These are phyloP conservation scores for Pichia ethanolica DNA, from an alignment of 805 yeast genomes.

Conservation along the genomic window DNA sequence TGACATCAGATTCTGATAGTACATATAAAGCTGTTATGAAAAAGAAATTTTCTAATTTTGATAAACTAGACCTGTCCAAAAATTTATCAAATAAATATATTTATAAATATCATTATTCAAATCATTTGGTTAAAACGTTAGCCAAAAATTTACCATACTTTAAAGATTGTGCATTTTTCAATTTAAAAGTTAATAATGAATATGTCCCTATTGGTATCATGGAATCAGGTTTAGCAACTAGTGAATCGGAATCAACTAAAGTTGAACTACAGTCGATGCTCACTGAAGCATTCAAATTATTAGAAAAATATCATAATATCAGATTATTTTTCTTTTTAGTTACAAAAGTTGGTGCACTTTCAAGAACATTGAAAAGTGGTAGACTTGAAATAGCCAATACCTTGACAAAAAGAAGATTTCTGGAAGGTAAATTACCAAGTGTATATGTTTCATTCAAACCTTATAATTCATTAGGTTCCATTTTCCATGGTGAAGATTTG, in stretches of 20 bases:
- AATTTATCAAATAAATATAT: slow-evolving; percentile 8
- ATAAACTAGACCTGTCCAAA: slow-evolving; percentile 2
- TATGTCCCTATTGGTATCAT: slow-evolving; percentile 78
- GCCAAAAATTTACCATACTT: slow-evolving; percentile 75
- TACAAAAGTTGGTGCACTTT: slow-evolving; percentile 72
- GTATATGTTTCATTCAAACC: slow-evolving; percentile 76
- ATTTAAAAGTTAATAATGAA: slow-evolving; percentile 69
- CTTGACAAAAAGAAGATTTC: slow-evolving; percentile 69
- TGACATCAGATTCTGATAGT: slow-evolving; percentile 1
- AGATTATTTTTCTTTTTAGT: slow-evolving; percentile 76
- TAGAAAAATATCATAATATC: slow-evolving; percentile 58
- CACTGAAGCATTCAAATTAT: slow-evolving; percentile 28
- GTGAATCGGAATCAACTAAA: slow-evolving; percentile 24
- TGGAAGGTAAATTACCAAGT: slow-evolving; percentile 72
- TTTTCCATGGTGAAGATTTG: slow-evolving; percentile 70
- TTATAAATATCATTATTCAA: slow-evolving; percentile 69
- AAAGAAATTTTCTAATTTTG: not conserved
- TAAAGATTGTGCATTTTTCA: slow-evolving; percentile 88
- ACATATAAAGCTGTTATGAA: not conserved
- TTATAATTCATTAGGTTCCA: slow-evolving; percentile 50
- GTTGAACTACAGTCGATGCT: slow-evolving; percentile 41
- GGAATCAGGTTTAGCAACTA: slow-evolving; percentile 35
- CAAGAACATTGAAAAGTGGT: slow-evolving; percentile 78
- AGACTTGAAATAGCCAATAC: slow-evolving; percentile 89
- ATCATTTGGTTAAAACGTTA: slow-evolving; percentile 78